A percentile compares a stretch with the other conserved stretches of the same genome.
These are phyloP conservation scores for Pelargonium fulgidum DNA, from an alignment of 441 rosid species.

Conservation along the genomic window DNA sequence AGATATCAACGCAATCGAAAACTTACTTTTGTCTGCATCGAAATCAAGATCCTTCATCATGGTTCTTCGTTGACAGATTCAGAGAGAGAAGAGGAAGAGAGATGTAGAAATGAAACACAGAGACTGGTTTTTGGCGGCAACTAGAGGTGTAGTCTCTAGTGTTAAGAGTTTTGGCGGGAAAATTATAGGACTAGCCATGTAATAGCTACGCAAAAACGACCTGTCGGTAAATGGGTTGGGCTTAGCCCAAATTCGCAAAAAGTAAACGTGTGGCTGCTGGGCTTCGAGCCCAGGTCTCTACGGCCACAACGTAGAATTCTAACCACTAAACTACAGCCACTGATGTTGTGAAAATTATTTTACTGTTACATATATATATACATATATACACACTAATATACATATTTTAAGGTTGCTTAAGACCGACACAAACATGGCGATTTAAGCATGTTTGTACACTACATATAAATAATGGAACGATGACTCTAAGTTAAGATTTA, in stretches of 20 bases:
- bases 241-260: no score
- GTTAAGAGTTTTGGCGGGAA: conserved; percentile 56
- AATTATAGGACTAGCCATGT: not conserved
- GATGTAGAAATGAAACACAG: conserved; percentile 5
- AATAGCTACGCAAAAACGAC: no score
- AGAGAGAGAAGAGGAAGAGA: conserved; percentile 3
- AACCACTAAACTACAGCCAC: conserved; percentile 62
- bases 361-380: no score
- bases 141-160: not conserved
- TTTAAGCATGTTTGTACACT: no score
- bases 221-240: no score
- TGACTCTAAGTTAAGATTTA: no score
- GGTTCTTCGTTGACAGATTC: not conserved
- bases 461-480: no score
- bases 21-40: conserved; percentile 55
- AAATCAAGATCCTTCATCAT: conserved; percentile 54
- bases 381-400: no score
- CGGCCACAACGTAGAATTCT: conserved; percentile 61
- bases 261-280: conserved; percentile 44
- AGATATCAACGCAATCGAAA: conserved; percentile 8
- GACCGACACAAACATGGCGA: no score
- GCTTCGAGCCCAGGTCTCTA: conserved; percentile 61
- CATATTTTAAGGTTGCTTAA: no score
- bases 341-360: no score
- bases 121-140: conserved; percentile 5